Evolutionary conservation across 2,329 filamentous ascomycete species (phyloP), one percentile per base, ranked within the genome.

Genomic region (Trichoderma breve): DNA sequence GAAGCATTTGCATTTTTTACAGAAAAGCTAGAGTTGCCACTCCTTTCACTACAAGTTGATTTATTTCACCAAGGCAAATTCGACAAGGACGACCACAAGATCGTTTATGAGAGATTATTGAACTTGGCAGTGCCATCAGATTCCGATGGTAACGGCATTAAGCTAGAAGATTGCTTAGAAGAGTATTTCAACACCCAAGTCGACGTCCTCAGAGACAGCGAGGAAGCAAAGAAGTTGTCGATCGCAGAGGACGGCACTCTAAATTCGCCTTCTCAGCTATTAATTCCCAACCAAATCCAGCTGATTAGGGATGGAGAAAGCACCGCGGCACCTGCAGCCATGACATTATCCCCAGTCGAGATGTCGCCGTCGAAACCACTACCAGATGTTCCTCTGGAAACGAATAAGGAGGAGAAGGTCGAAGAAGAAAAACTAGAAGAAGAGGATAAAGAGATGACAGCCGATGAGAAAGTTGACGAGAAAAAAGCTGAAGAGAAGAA

Each of bases 1-100:
- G 96, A 99, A 81, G 95, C 95, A 1, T 98, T 98, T 79, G 93
- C 91, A 0, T 98, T 98, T 80, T 94, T 99, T 74, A 97, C 95
- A 0, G 95, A 94, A 75, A 94, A 92, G 26, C 86, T 99, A 24
- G 91, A 97, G 76, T 82, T 98, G 18, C 96, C 96, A 7, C 86
- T 98, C 2, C 87, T 98, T 30, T 95, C 95, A 0, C 83, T 98
- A 47, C 97, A 97, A 79, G 95, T 98, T 84, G 95, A 98, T 79
- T 90, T 98, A 15, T 98, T 95, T 76, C 96, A 98, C 78, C 93
- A 94, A 28, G 96, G 95, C 15, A 94, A 93, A 78, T 92, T 93
- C 73, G 91, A 92, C 64, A 89, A 90, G 53, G 94, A 97, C 75
- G 96, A 99, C 77, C 95, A 98, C 84, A 97, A 97, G 79, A 93